Conservation (phyloP, 169 alveolate genomes). For the Plasmodium reichenowi region DNA sequence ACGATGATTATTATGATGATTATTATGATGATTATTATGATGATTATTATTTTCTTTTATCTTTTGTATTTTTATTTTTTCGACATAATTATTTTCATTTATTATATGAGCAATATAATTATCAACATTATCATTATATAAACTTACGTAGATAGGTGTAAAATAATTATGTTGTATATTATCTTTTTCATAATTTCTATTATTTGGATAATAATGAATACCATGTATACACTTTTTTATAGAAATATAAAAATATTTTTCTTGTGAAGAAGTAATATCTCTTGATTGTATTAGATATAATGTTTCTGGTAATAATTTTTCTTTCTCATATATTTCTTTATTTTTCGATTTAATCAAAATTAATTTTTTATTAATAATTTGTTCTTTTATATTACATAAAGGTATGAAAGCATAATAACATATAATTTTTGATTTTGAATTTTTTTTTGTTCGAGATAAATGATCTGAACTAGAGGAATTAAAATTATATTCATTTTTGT, state of each 20-base stretch:
- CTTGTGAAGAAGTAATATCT: slow-evolving; percentile 13
- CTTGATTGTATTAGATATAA: slow-evolving; percentile 39
- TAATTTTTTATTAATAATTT: slow-evolving; percentile 36
- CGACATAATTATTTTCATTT: slow-evolving; percentile 19
- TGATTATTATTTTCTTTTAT: background rate
- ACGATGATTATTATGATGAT: too few relatives aligned
- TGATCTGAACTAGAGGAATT: background rate
- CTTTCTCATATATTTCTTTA: slow-evolving; percentile 45
- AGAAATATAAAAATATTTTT: slow-evolving; percentile 53
- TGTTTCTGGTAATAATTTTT: slow-evolving; percentile 50
- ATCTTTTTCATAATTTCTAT: background rate
- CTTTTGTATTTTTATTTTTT: slow-evolving; percentile 33
- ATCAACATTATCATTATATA: slow-evolving; percentile 57
- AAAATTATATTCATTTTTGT: background rate
- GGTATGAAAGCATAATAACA: slow-evolving; percentile 55
- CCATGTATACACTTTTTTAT: slow-evolving; percentile 39
- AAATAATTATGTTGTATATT: background rate
- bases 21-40: too few relatives aligned
- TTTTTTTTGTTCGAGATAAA: background rate
- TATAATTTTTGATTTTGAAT: background rate
- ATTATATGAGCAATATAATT: slow-evolving; percentile 24
- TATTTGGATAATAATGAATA: slow-evolving; percentile 34
- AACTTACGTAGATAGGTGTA: slow-evolving; percentile 43
- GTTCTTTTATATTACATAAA: slow-evolving; percentile 17
- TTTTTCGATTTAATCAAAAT: slow-evolving; percentile 32